Evolutionary conservation across 1,284 basidiomycete genomes (phyloP).

Genomic region (Abortiporus biennis): DNA sequence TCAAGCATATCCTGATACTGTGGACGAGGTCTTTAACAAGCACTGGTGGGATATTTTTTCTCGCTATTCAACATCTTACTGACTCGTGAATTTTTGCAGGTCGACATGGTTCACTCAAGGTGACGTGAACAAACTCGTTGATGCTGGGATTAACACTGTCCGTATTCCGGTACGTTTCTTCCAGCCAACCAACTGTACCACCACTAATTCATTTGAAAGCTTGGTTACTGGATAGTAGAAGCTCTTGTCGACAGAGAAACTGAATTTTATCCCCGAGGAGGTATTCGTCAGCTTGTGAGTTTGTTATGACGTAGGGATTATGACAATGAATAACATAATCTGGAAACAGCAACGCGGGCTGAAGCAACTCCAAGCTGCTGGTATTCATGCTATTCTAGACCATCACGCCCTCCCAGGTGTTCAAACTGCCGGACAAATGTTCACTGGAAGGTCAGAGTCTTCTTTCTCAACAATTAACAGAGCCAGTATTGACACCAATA

Average conservation of each 20-base stretch:
- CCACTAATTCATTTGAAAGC: conserved; percentile 28
- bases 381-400: conserved; percentile 64
- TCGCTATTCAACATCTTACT: neutral
- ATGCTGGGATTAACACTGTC: conserved; percentile 63
- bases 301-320: conserved; percentile 3
- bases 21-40: conserved; percentile 49
- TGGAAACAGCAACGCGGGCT: conserved; percentile 61
- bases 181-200: neutral
- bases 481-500: no score
- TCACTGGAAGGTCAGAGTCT: conserved; percentile 53
- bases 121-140: conserved; percentile 48
- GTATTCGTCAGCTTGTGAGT: conserved; percentile 55
- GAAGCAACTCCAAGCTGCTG: conserved; percentile 48
- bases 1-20: conserved; percentile 49
- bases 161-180: conserved; percentile 56
- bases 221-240: conserved; percentile 80
- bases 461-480: no score
- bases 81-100: conserved; percentile 30
- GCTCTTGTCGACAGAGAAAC: conserved; percentile 52
- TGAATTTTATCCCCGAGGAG: conserved; percentile 67
- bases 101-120: conserved; percentile 64
- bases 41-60: conserved; percentile 47
- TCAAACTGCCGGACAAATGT: conserved; percentile 49
- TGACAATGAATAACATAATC: neutral
- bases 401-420: conserved; percentile 77